phyloP scores from a whole-genome alignment of 2,329 filamentous ascomycete genomes.

The Aspergillus pseudoviridinutans region DNA sequence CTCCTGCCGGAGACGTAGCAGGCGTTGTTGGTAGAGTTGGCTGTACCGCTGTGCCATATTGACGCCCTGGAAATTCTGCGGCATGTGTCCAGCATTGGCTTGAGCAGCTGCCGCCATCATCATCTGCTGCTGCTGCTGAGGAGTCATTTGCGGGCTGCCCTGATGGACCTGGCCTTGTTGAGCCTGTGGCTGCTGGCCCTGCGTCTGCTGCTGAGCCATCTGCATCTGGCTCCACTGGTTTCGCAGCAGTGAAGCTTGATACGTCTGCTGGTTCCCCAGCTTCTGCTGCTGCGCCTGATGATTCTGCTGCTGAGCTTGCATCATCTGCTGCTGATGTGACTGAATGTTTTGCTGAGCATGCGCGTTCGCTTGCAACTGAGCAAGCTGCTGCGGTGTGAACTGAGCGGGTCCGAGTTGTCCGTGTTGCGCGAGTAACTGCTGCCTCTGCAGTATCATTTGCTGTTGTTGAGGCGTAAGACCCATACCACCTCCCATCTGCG shows the following conservation, averaged over 20 bases:
- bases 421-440: conserved; percentile 38
- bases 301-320: conserved; percentile 35
- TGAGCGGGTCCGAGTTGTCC: conserved; percentile 31
- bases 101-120: conserved; percentile 38
- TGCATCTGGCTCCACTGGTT: conserved; percentile 38
- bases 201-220: conserved; percentile 30
- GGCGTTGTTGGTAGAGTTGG: conserved; percentile 33
- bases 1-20: conserved; percentile 33
- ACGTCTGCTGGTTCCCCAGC: conserved; percentile 30
- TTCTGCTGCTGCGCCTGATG: conserved; percentile 27
- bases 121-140: conserved; percentile 35
- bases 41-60: conserved; percentile 33
- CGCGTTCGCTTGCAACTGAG: conserved; percentile 41
- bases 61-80: conserved; percentile 26
- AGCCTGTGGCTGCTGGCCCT: conserved; percentile 18
- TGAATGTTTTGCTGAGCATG: conserved; percentile 47
- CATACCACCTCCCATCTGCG: conserved; percentile 35
- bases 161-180: conserved; percentile 28
- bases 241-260: conserved; percentile 37
- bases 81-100: conserved; percentile 34
- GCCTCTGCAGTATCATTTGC: conserved; percentile 34
- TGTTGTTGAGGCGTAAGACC: conserved; percentile 41
- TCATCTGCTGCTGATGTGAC: conserved; percentile 38
- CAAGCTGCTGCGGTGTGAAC: conserved; percentile 40
- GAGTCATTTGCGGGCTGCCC: conserved; percentile 31